Percentiles rank a stretch among this genome's conserved stretches.
Evolutionary conservation across 169 alveolate genomes (phyloP).

Genomic region (Plasmodium falciparum): DNA sequence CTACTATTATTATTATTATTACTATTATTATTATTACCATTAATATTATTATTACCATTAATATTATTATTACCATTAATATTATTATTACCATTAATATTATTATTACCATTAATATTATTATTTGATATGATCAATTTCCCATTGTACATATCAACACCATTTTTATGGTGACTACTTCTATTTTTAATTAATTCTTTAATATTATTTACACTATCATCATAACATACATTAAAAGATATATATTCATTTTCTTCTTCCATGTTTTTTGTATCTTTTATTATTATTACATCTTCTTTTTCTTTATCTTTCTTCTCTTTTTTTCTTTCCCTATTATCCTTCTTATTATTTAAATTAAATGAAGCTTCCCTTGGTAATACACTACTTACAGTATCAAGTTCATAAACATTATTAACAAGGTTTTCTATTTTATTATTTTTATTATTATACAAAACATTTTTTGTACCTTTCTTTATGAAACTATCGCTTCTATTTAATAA

Average conservation of each 20-base stretch:
- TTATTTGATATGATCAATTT: background rate
- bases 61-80: no score
- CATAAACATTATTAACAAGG: background rate
- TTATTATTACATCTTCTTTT: background rate
- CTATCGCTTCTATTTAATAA: background rate
- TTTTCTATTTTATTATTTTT: background rate
- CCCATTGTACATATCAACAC: background rate
- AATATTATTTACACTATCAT: conserved; percentile 33
- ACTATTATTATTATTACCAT: background rate
- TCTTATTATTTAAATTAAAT: background rate
- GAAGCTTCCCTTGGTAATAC: background rate
- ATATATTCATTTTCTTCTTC: conserved; percentile 38
- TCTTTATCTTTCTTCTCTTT: background rate
- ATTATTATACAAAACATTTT: background rate
- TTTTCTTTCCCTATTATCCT: background rate
- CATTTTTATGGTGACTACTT: background rate
- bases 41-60: background rate
- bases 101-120: no score
- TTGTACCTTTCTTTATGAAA: conserved; percentile 10
- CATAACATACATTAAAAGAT: conserved; percentile 34
- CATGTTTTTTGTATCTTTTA: conserved; percentile 2
- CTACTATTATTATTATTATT: background rate
- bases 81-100: no score
- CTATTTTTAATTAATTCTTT: conserved; percentile 56
- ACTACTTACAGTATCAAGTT: conserved; percentile 1